phyloP scores from a whole-genome alignment of 257 asterid genomes.

The Solanum peruvianum region DNA sequence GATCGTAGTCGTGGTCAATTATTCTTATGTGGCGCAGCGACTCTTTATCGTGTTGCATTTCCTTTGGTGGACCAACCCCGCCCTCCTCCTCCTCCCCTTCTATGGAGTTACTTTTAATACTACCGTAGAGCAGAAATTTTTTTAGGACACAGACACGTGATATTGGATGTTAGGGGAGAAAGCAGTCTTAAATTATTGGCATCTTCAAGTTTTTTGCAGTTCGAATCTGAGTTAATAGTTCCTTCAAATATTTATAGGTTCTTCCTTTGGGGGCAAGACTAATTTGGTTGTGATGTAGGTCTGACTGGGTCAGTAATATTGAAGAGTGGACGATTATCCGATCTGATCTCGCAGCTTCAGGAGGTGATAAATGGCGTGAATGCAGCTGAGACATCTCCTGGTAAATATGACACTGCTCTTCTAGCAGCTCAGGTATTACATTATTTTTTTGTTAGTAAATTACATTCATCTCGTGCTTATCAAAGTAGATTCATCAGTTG shows the following conservation, averaged over 20 bases:
- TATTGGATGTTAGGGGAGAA: not conserved
- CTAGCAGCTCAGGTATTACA: constrained; percentile 60
- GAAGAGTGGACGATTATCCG: constrained; percentile 67
- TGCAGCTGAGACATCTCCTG: constrained; percentile 72
- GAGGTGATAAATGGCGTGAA: constrained; percentile 50
- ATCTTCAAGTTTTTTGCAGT: not conserved
- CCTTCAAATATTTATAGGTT: not conserved
- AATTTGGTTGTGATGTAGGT: not conserved
- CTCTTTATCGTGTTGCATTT: not conserved
- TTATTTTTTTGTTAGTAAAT: not conserved
- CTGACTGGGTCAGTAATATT: constrained; percentile 50
- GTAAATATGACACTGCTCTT: constrained; percentile 63
- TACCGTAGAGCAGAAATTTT: not conserved
- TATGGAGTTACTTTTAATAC: not conserved
- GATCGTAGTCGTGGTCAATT: not conserved
- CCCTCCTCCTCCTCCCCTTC: not conserved
- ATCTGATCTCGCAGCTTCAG: constrained; percentile 62
- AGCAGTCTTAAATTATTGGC: not conserved
- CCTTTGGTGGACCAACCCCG: not conserved
- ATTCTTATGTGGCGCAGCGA: not conserved
- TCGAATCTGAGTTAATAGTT: not conserved
- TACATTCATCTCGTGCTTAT: not conserved
- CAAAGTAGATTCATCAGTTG: not conserved
- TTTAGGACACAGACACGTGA: not conserved
- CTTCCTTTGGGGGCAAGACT: not conserved